These are phyloP conservation scores for Gremmenia infestans DNA, from an alignment of 2,329 filamentous ascomycete genomes.

Conservation along the genomic window DNA sequence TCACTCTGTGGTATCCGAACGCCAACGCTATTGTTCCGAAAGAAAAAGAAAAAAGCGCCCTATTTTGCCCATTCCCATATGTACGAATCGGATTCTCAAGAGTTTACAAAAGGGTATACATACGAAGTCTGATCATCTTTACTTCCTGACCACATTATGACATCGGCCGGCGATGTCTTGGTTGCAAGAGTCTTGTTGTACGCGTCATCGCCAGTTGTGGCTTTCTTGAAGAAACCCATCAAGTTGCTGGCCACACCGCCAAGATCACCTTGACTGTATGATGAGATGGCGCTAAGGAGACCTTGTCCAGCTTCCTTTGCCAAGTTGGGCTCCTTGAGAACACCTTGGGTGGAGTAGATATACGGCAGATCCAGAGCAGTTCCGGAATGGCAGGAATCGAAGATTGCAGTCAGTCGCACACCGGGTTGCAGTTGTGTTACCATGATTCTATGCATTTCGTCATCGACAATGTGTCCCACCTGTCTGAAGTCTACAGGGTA, in stretches of 20 bases:
- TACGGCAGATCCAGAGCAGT: conserved; percentile 61
- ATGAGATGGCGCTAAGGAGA: conserved; percentile 55
- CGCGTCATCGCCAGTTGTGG: conserved; percentile 68
- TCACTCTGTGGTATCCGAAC: conserved; percentile 17
- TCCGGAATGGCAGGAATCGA: conserved; percentile 63
- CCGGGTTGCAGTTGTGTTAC: conserved; percentile 72
- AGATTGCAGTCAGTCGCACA: conserved; percentile 68
- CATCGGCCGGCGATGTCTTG: conserved; percentile 89
- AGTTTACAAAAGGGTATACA: conserved; percentile 43
- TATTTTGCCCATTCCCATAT: conserved; percentile 49
- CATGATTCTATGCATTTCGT: conserved; percentile 73
- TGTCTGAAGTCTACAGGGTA: conserved; percentile 77
- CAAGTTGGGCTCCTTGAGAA: conserved; percentile 52
- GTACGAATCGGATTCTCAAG: conserved; percentile 60
- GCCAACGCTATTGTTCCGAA: conserved; percentile 35
- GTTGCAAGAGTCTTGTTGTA: conserved; percentile 78
- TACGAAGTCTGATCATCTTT: conserved; percentile 93
- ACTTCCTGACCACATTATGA: conserved; percentile 95
- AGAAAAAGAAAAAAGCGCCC: conserved; percentile 42
- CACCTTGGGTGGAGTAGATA: conserved; percentile 43
- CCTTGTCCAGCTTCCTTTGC: conserved; percentile 45
- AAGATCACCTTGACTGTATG: conserved; percentile 73
- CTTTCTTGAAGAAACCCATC: conserved; percentile 81
- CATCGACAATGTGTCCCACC: conserved; percentile 73
- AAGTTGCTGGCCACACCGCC: conserved; percentile 72